Percentiles rank a stretch among this genome's conserved stretches.
These are phyloP conservation scores for Iris macrosiphon DNA, from an alignment of 106 monocot species.

Conservation along the genomic window DNA sequence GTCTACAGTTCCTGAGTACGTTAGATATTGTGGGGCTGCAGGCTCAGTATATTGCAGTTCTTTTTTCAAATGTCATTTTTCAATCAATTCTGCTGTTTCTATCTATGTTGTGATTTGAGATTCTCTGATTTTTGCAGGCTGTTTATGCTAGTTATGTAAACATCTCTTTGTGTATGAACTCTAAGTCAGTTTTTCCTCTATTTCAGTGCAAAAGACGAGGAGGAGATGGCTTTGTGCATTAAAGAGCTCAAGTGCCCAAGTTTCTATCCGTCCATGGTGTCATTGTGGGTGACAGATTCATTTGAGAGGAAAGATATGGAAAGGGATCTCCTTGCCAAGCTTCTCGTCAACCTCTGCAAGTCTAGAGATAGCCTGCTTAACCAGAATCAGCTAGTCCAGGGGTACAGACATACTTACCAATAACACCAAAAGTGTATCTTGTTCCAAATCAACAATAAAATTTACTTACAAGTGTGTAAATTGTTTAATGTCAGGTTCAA, in stretches of 20 bases:
- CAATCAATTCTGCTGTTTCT: no score
- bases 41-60: no score
- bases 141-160: no score
- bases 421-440: no score
- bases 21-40: no score
- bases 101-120: no score
- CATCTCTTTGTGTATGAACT: no score
- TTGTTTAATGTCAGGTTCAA: slow-evolving; percentile 33
- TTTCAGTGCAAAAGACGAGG: slow-evolving; percentile 69
- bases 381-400: slow-evolving; percentile 44
- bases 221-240: slow-evolving; percentile 60
- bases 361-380: slow-evolving; percentile 30
- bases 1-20: no score
- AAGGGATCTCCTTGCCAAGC: slow-evolving; percentile 51
- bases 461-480: background rate
- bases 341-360: slow-evolving; percentile 58
- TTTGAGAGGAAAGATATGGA: slow-evolving; percentile 80
- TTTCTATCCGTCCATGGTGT: slow-evolving; percentile 56
- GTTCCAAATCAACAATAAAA: background rate
- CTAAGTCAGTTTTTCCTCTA: no score
- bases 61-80: no score
- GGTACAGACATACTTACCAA: slow-evolving; percentile 43
- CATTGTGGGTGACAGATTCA: slow-evolving; percentile 68
- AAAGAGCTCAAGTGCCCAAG: slow-evolving; percentile 60
- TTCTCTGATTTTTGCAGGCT: no score